These are phyloP conservation scores for Nemania sp. DNA, from an alignment of 2,329 filamentous ascomycete species.

Conservation along the genomic window DNA sequence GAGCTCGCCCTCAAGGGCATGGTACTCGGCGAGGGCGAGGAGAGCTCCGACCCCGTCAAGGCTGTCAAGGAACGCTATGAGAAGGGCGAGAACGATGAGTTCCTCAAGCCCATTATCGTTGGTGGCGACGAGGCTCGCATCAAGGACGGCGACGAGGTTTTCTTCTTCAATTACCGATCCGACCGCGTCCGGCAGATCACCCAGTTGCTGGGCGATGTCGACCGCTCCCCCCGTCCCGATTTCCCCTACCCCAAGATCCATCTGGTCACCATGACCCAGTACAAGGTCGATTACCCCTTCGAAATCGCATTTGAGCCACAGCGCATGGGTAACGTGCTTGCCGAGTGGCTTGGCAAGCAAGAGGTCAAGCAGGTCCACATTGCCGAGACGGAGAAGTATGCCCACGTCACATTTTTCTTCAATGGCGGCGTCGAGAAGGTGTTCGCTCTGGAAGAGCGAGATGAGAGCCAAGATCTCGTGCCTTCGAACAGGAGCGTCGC, in stretches of 20 bases:
- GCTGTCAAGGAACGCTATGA: constrained; percentile 88
- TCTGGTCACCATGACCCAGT: constrained; percentile 96
- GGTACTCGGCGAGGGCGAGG: constrained; percentile 83
- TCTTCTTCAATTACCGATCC: constrained; percentile 99
- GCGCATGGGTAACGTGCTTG: constrained; percentile 96
- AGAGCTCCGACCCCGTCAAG: constrained; percentile 80
- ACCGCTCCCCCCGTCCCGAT: constrained; percentile 87
- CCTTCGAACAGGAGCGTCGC: constrained; percentile 87
- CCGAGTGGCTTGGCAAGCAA: constrained; percentile 93
- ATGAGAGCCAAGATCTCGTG: constrained; percentile 78
- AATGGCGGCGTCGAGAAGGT: constrained; percentile 98
- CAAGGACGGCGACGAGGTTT: constrained; percentile 89
- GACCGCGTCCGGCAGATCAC: constrained; percentile 96
- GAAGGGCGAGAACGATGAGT: constrained; percentile 91
- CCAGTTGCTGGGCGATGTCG: constrained; percentile 88
- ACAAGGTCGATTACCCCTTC: constrained; percentile 95
- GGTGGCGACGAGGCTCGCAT: constrained; percentile 85
- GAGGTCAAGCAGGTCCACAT: constrained; percentile 91
- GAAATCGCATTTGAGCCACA: constrained; percentile 91
- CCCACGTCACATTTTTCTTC: constrained; percentile 99
- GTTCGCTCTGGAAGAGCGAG: constrained; percentile 87
- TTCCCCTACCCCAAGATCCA: constrained; percentile 93
- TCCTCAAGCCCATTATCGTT: constrained; percentile 96
- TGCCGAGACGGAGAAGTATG: constrained; percentile 99
- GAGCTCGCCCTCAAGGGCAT: constrained; percentile 89